A percentile compares a stretch with the other conserved stretches of the same genome.
Evolutionary conservation across 202 grass and related monocot genomes (phyloP).

Genomic region (Tripidium arundinaceum): DNA sequence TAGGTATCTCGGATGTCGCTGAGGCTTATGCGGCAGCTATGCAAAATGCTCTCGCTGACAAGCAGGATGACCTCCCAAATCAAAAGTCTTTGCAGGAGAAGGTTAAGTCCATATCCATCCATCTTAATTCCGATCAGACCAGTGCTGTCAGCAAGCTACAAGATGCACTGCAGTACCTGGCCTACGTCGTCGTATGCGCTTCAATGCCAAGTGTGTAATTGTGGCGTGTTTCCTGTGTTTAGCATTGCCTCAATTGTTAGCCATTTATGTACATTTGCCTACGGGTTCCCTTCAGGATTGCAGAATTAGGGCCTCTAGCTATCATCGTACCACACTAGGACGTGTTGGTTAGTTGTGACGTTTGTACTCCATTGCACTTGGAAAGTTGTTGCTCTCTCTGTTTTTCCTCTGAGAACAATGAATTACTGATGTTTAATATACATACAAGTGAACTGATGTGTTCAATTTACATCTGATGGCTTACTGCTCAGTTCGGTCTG

Average conservation of each 20-base stretch:
- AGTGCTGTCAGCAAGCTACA: conserved; percentile 73
- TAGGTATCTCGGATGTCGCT: conserved; percentile 82
- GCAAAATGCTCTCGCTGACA: conserved; percentile 44
- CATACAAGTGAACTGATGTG: neutral
- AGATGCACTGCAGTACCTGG: conserved; percentile 76
- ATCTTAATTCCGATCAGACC: conserved; percentile 62
- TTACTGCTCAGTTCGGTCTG: neutral
- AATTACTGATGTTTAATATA: conserved; percentile 30
- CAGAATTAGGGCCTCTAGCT: conserved; percentile 36
- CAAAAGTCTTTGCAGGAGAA: conserved; percentile 66
- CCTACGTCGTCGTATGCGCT: conserved; percentile 68
- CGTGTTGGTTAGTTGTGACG: neutral
- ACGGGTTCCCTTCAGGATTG: conserved; percentile 24
- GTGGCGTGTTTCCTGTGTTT: conserved; percentile 3
- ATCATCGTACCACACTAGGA: conserved; percentile 7
- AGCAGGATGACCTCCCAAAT: conserved; percentile 33
- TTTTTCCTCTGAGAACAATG: conserved; percentile 48
- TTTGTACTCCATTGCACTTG: conserved; percentile 25
- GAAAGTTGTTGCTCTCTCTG: conserved; percentile 50
- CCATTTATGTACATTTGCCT: conserved; percentile 40
- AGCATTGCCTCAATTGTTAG: conserved; percentile 13
- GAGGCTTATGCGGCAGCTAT: conserved; percentile 67
- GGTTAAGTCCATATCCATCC: conserved; percentile 58
- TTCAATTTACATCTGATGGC: neutral
- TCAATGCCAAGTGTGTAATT: conserved; percentile 73